Percentiles rank a stretch among this genome's conserved stretches.
phyloP scores from a whole-genome alignment of 73 alveolate genomes.

The Paramecium octaurelia region DNA sequence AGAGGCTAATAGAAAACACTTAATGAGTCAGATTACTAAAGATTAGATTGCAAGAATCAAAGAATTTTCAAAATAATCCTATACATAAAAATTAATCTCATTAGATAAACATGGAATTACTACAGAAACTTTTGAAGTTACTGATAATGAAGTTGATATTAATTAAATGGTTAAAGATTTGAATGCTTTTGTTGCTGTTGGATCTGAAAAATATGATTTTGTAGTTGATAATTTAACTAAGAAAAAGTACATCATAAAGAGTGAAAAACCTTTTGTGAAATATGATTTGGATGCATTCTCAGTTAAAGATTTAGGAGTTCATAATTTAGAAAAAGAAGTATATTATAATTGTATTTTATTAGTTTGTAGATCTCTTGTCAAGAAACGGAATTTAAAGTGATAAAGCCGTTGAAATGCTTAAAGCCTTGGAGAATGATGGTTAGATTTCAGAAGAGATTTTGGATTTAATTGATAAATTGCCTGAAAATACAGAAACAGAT shows the following conservation, averaged over 20 bases:
- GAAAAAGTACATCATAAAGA: background rate
- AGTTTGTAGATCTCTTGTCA: background rate
- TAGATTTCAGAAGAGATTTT: conserved; percentile 9
- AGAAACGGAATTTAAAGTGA: background rate
- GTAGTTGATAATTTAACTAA: background rate
- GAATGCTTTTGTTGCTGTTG: conserved; percentile 10
- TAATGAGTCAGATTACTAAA: background rate
- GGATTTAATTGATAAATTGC: background rate
- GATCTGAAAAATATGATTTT: background rate
- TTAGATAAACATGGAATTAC: background rate
- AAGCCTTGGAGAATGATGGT: background rate
- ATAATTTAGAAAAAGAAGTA: background rate
- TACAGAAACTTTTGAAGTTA: conserved; percentile 31
- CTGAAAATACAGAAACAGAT: background rate
- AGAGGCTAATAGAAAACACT: background rate
- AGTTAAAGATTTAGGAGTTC: background rate
- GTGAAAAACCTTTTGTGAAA: conserved; percentile 19
- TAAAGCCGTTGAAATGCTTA: background rate
- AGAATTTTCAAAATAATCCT: background rate
- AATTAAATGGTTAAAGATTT: background rate
- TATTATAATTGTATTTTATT: background rate
- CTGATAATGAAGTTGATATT: background rate
- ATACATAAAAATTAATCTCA: background rate
- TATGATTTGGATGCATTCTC: background rate
- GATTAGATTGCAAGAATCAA: background rate